Base-by-base conservation (phyloP, 495 filamentous ascomycete species). In the Annulohypoxylon nitens region DNA sequence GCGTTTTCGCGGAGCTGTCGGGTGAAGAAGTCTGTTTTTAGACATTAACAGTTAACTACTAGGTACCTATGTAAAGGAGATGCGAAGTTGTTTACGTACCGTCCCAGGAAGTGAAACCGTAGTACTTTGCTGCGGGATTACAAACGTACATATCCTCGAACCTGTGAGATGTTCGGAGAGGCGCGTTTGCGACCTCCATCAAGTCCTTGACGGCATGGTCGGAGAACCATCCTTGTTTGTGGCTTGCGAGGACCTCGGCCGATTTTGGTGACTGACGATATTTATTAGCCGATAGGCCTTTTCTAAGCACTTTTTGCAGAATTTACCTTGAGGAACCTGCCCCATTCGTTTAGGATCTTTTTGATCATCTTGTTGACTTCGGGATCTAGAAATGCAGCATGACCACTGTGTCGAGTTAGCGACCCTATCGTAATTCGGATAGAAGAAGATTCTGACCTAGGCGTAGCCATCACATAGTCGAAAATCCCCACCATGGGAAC, bases 51-150 rank as follows among this genome's bases (percentile, higher is more conserved):
- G 43, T 4, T 6, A 23, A 20, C 0, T 14, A 39, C 2, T 20
- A 20, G 2, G 7, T 3, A 26, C 0, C n/a, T n/a, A n/a, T n/a
- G 12, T 51, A 26, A 18, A 51, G 48, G 4, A 11, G 48, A 3
- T 26, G 16, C 3, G 14, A 4, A 36, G 23, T 4, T 39, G 25
- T 43, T 45, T 23, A n/a, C 81, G 57, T 67, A 83, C 82, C 80
- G 67, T 94, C 91, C 92, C 92, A 93, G 1, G 90, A 93, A 45
- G 82, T 86, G 78, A 84, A 95, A 20, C 91, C 92, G 76, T 87
- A 81, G 69, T 90, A 70, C 51, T 80, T 77, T 1, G 81, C 70
- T 0, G 64, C 70, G 0, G 87, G 84, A 26, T 90, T 83, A 70
- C 87, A 88, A 7, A 79, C 23, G 70, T 79, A 89, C 79, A 87